phyloP scores from a whole-genome alignment of 2,329 filamentous ascomycete species.

The Aspergillus sp. region DNA sequence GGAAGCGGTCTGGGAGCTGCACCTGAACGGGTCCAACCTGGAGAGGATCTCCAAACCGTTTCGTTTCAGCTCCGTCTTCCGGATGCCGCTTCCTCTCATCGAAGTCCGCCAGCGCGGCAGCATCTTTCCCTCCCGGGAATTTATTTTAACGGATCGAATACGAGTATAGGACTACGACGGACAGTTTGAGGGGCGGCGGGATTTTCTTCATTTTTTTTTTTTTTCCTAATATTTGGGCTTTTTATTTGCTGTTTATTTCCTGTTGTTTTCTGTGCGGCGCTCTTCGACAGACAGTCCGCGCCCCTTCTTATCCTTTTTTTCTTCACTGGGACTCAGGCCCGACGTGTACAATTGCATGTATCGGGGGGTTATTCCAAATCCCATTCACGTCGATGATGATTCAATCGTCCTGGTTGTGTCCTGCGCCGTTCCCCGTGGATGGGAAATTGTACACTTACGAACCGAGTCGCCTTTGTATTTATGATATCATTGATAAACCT shows the following conservation, averaged over 20 bases:
- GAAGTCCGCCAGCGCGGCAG: not conserved
- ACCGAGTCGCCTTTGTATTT: not conserved
- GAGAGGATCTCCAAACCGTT: too few species aligned
- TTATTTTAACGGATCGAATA: constrained; percentile 10
- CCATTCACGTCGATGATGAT: not conserved
- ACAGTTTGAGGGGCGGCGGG: not conserved
- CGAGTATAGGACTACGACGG: constrained; percentile 12
- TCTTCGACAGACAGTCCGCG: not conserved
- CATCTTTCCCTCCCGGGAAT: not conserved
- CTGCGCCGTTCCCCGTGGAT: not conserved
- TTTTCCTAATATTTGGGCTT: not conserved
- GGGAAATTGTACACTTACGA: not conserved
- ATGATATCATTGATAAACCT: not conserved
- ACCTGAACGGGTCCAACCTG: not conserved
- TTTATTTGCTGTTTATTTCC: not conserved
- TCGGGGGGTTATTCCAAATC: not conserved
- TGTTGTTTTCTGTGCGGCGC: not conserved
- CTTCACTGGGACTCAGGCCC: not conserved
- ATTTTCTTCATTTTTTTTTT: not conserved
- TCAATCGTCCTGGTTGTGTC: not conserved
- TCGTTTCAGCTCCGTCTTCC: not conserved
- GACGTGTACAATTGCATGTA: not conserved
- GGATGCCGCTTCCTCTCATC: not conserved
- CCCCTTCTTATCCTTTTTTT: not conserved
- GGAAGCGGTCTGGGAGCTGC: constrained; percentile 5